Conservation (phyloP, 805 yeast genomes). For the Barnettozyma californica region DNA sequence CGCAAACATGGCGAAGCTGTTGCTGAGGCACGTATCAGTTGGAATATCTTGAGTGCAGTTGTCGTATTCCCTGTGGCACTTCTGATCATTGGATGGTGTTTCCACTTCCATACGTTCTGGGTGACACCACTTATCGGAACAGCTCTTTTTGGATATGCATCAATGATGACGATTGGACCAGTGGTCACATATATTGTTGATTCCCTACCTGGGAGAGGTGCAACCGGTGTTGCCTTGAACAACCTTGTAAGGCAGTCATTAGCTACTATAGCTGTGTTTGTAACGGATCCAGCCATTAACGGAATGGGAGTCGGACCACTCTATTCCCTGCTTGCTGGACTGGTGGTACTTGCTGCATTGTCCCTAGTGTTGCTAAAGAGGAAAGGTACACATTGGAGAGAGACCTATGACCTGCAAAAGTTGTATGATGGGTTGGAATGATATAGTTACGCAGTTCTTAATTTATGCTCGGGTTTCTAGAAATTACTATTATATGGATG, state of each 20-base stretch:
- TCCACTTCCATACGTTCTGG: conserved; percentile 65
- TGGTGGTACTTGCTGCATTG: conserved; percentile 40
- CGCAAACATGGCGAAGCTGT: conserved; percentile 57
- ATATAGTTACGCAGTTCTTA: not conserved
- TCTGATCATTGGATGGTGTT: conserved; percentile 79
- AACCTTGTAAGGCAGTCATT: conserved; percentile 67
- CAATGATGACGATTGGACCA: conserved; percentile 79
- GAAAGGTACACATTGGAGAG: conserved; percentile 59
- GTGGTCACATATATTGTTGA: conserved; percentile 79
- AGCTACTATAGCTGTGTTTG: conserved; percentile 74
- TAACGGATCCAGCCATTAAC: conserved; percentile 60
- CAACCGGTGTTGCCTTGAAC: conserved; percentile 82
- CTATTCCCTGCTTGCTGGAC: conserved; percentile 59
- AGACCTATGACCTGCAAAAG: conserved; percentile 50
- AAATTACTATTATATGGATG: not conserved
- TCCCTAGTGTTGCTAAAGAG: conserved; percentile 43
- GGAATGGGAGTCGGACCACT: conserved; percentile 72
- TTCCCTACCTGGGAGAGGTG: conserved; percentile 80
- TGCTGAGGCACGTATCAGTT: conserved; percentile 77
- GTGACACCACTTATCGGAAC: conserved; percentile 77
- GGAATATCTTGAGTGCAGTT: conserved; percentile 66
- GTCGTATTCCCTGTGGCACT: conserved; percentile 57
- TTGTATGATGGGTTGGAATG: conserved; percentile 43
- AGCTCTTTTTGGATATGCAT: conserved; percentile 74
- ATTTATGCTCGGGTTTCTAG: not conserved